Percentiles rank a stretch among this genome's conserved stretches.
Evolutionary conservation across 116 monocot species (phyloP).

Genomic region (Phalaenopsis hybrid): DNA sequence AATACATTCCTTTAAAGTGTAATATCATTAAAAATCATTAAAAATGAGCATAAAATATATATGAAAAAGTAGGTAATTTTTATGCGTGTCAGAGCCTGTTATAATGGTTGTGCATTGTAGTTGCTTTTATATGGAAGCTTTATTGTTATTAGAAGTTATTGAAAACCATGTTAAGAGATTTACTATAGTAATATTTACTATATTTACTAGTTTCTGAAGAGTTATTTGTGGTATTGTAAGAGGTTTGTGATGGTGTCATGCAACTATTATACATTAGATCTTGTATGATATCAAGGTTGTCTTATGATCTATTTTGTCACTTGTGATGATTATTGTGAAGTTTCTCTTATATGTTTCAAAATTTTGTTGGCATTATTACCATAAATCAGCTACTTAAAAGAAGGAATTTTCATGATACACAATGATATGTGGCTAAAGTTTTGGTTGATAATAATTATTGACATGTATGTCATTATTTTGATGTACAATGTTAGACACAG

Average conservation of each 20-base stretch:
- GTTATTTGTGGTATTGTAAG: not conserved
- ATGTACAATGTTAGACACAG: not conserved
- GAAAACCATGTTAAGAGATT: not conserved
- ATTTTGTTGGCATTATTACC: not conserved
- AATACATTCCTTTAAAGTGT: too few relatives aligned
- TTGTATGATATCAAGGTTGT: not conserved
- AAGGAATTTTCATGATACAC: not conserved
- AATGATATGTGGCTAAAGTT: not conserved
- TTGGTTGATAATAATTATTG: not conserved
- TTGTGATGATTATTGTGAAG: too few relatives aligned
- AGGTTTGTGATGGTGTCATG: not conserved
- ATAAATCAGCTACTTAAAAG: not conserved
- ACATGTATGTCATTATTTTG: not conserved
- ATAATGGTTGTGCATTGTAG: too few relatives aligned
- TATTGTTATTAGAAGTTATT: too few relatives aligned
- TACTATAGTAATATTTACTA: not conserved
- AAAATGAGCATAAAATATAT: too few relatives aligned
- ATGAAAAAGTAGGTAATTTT: too few relatives aligned
- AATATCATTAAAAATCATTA: too few relatives aligned
- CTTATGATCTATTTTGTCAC: not conserved
- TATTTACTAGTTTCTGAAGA: not conserved
- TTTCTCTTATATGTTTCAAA: not conserved
- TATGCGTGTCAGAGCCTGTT: too few relatives aligned
- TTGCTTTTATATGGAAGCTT: too few relatives aligned
- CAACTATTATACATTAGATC: not conserved